Evolutionary conservation across 1,284 basidiomycete genomes (phyloP).

Genomic region (Moesziomyces sp.): DNA sequence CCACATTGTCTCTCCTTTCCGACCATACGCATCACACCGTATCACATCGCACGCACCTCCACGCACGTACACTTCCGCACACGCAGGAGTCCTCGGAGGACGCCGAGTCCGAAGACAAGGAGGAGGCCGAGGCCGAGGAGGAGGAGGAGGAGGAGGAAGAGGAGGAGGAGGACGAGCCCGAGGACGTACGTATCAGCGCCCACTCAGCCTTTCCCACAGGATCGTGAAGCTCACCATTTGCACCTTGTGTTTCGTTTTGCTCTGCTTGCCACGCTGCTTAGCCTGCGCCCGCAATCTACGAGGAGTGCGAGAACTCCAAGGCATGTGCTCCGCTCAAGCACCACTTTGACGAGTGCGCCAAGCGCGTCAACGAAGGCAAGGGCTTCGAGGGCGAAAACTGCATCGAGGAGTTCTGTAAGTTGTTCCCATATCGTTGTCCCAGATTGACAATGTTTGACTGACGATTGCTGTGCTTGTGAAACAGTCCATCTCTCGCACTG

Average conservation of each 20-base stretch:
- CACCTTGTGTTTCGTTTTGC: background rate
- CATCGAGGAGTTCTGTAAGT: slow-evolving; percentile 67
- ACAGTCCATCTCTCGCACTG: slow-evolving; percentile 64
- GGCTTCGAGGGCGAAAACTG: slow-evolving; percentile 66
- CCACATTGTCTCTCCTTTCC: too few species aligned
- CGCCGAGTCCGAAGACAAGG: slow-evolving; percentile 45
- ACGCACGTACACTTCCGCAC: background rate
- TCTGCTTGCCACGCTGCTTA: slow-evolving; percentile 1
- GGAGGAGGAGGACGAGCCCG: slow-evolving; percentile 56
- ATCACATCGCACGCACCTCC: slow-evolving; percentile 2
- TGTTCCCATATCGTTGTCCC: too few species aligned
- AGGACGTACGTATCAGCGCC: slow-evolving; percentile 58
- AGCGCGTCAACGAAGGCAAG: slow-evolving; percentile 64
- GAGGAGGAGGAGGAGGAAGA: slow-evolving; percentile 45
- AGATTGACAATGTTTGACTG: too few species aligned
- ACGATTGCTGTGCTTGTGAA: too few species aligned
- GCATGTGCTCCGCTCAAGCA: slow-evolving; percentile 62
- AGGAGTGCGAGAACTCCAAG: slow-evolving; percentile 66
- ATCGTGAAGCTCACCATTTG: background rate
- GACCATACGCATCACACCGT: slow-evolving; percentile 1
- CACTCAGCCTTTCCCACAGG: background rate
- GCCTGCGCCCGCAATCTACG: slow-evolving; percentile 58
- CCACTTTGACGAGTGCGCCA: slow-evolving; percentile 67
- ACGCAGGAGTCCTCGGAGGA: slow-evolving; percentile 37
- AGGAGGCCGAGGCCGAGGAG: slow-evolving; percentile 53